Conservation (phyloP, 306 rosid species). For the Crotalaria pallida region DNA sequence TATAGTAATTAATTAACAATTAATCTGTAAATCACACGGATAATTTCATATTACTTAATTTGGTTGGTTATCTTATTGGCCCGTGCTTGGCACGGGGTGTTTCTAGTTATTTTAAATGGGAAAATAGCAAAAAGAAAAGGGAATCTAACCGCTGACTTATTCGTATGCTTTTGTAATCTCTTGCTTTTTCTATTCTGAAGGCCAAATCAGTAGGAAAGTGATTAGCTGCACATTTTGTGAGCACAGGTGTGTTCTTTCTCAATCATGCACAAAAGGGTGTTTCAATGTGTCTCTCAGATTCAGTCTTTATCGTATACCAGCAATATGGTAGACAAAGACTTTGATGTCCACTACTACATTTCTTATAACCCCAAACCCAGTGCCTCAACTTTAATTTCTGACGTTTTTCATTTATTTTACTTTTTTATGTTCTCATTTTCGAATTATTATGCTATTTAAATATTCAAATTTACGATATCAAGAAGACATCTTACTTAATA, state of each 20-base stretch:
- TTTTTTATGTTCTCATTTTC: neutral
- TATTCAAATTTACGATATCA: no score
- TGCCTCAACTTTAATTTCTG: constrained; percentile 26
- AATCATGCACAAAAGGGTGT: constrained; percentile 41
- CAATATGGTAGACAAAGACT: constrained; percentile 45
- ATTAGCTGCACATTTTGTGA: constrained; percentile 20
- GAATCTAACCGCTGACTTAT: constrained; percentile 69
- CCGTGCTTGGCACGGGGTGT: no score
- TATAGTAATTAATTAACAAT: no score
- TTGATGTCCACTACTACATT: constrained; percentile 27
- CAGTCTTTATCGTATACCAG: constrained; percentile 34
- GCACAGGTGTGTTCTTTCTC: constrained; percentile 31
- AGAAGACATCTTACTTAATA: no score
- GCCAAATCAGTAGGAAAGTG: constrained; percentile 44
- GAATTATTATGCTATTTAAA: no score
- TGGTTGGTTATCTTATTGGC: no score
- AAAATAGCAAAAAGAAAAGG: constrained; percentile 11
- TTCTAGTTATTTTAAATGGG: no score
- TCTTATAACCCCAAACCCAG: constrained; percentile 23
- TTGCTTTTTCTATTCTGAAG: constrained; percentile 30
- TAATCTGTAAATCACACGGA: no score
- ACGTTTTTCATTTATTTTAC: neutral
- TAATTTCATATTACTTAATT: no score
- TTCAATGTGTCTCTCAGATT: constrained; percentile 23
- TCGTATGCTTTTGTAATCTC: constrained; percentile 21